phyloP scores from a whole-genome alignment of 2,329 filamentous ascomycete species.

The Clonostachys byssicola region DNA sequence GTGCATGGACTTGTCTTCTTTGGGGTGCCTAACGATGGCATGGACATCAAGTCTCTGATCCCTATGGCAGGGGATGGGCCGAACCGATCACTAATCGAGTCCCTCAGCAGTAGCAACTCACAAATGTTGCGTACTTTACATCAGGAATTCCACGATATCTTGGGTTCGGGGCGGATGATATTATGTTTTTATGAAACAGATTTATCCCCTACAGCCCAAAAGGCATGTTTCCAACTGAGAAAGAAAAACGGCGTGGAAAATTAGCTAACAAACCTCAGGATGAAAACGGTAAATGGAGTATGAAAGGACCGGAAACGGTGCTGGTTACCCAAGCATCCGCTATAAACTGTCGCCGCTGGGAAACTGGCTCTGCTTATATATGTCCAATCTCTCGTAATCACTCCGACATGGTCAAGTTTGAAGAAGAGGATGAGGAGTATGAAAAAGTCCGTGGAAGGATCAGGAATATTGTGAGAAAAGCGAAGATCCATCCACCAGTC shows the following conservation, averaged over 20 bases:
- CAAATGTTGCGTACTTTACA: conserved; percentile 2
- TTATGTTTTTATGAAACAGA: conserved; percentile 17
- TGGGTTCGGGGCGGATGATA: conserved; percentile 9
- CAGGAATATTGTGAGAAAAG: not conserved
- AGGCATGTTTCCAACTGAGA: conserved; percentile 2
- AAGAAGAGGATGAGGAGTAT: conserved; percentile 9
- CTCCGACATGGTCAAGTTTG: conserved; percentile 17
- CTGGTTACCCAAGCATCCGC: conserved; percentile 15
- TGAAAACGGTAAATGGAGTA: conserved; percentile 10
- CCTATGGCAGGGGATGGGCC: conserved; percentile 6
- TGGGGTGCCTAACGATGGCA: conserved; percentile 6
- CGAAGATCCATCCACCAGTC: not conserved
- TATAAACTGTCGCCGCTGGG: conserved; percentile 13
- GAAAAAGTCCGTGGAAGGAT: not conserved
- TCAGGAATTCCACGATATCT: conserved; percentile 3
- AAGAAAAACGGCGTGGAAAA: not conserved
- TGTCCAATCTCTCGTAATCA: conserved; percentile 8
- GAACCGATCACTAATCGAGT: conserved; percentile 4
- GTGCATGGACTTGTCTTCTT: conserved; percentile 7
- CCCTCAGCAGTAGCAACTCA: conserved; percentile 3
- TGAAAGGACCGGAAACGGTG: conserved; percentile 10
- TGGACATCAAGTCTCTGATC: conserved; percentile 4
- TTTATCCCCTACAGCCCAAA: conserved; percentile 12
- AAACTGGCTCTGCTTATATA: conserved; percentile 11
- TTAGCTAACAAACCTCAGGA: conserved; percentile 5